A percentile compares a stretch with the other conserved stretches of the same genome.
These are phyloP conservation scores for Wallacemonas sp. DNA, from an alignment of 208 protist species.

Conservation along the genomic window DNA sequence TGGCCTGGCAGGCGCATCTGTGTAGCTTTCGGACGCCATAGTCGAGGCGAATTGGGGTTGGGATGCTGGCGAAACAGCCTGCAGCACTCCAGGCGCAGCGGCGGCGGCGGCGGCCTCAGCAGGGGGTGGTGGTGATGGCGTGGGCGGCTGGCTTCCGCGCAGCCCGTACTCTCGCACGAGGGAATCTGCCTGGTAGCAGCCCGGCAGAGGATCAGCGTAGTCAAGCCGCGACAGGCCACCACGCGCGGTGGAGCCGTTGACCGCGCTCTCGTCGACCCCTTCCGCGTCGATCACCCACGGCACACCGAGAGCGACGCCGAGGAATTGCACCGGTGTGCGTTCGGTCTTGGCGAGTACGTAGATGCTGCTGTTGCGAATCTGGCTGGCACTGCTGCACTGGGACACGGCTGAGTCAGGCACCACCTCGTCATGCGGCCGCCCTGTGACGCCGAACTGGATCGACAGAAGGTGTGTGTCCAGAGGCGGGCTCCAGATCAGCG, in stretches of 20 bases:
- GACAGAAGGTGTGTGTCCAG: conserved; percentile 20
- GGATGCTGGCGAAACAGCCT: too few species aligned
- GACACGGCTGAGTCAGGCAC: conserved; percentile 11
- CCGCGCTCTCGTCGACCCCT: background rate
- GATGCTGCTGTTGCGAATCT: background rate
- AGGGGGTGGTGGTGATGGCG: background rate
- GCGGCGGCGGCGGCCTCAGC: too few species aligned
- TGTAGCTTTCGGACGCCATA: too few species aligned
- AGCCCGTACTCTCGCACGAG: conserved; percentile 14
- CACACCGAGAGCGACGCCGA: conserved; percentile 52
- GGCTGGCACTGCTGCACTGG: conserved; percentile 17
- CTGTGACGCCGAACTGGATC: conserved; percentile 26
- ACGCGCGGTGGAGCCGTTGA: background rate
- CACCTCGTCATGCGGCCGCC: background rate
- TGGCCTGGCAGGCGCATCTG: too few species aligned
- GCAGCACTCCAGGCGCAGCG: too few species aligned
- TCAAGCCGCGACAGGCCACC: background rate
- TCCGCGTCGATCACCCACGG: conserved; percentile 37
- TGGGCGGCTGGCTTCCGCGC: conserved; percentile 2
- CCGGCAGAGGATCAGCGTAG: conserved; percentile 23
- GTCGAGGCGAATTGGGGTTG: too few species aligned
- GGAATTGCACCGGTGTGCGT: conserved; percentile 41
- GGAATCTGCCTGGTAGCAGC: conserved; percentile 15
- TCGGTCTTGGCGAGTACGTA: conserved; percentile 8
- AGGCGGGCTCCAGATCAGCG: conserved; percentile 14